Base-by-base conservation (phyloP, 495 filamentous ascomycete species). In the Aspergillus ostianus region DNA sequence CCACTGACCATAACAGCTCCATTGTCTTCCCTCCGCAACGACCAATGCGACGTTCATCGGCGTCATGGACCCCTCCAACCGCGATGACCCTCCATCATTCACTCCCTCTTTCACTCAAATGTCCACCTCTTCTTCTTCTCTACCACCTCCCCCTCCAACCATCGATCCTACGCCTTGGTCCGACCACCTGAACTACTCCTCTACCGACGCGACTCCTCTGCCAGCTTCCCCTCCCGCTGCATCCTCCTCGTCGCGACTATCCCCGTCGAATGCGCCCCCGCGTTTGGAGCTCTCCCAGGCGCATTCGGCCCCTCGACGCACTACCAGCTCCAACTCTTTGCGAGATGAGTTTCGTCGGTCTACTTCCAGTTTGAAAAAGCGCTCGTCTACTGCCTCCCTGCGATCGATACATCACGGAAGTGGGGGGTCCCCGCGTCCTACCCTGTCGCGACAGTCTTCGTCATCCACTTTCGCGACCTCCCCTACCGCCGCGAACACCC, bases 251-350 rank as follows among this genome's bases (percentile, higher is more conserved):
- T 73, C 74, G 53, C 71, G 71, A 41, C 62, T 70, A 53, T 73
- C 73, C 46, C 67, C 71, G 29, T 64, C 66, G 53, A 64, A 71
- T 57, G 64, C 58, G 55, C 51, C 70, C 54, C 52, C 66, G 73
- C 69, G 65, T 59, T 57, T 58, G 26, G 54, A 55, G 21, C 21
- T 61, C 51, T 62, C 57, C 19, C 61, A 55, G 41, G 60, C 66
- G 53, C 68, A 63, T 47, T 47, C 58, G 19, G 46, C 75, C 64
- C 69, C 83, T 67, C 68, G 80, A 71, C 76, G 84, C 74, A 69
- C 72, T 67, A 70, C 80, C 62, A 80, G 82, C 71, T 72, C 72
- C 70, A 70, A 78, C 75, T 72, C 84, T 66, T 50, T 84, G 76
- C 56, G 75, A 66, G 63, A 84, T 77, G 76, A 77, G 57, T 72